These are phyloP conservation scores for Boletus rufocinnamomeus DNA, from an alignment of 768 basidiomycete species.

Conservation along the genomic window DNA sequence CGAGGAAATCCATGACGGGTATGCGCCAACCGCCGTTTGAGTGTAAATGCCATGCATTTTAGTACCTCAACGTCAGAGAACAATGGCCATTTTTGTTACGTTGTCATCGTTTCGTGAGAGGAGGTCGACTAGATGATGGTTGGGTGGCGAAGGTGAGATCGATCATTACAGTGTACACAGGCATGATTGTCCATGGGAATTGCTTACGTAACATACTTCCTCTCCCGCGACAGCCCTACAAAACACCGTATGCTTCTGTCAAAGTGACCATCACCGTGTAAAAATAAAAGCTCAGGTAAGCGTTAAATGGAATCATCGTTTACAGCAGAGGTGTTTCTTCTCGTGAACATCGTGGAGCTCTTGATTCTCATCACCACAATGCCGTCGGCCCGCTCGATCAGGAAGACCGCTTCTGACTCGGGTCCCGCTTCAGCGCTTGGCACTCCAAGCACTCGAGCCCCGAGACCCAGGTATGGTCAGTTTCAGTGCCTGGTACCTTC, in stretches of 20 bases:
- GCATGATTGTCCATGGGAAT: not conserved
- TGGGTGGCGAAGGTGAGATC: not conserved
- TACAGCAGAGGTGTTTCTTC: conserved; percentile 1
- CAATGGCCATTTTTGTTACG: conserved; percentile 1
- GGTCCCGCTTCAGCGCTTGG: not conserved
- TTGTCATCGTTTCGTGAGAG: conserved; percentile 9
- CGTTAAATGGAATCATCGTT: not conserved
- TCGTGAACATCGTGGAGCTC: not conserved
- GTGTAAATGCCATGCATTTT: not conserved
- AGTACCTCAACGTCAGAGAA: not conserved
- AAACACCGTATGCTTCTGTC: not conserved
- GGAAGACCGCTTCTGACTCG: not conserved
- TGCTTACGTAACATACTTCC: conserved; percentile 18
- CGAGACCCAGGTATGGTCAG: not conserved
- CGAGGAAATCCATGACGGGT: not conserved
- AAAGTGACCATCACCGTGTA: not conserved
- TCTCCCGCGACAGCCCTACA: not conserved
- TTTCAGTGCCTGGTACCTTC: not conserved
- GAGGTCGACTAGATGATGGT: not conserved
- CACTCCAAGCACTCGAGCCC: not conserved
- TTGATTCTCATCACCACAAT: not conserved
- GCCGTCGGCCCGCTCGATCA: not conserved
- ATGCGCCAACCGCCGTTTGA: not conserved
- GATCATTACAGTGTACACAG: not conserved
- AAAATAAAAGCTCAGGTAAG: not conserved